These are phyloP conservation scores for Rickenella mellea DNA, from an alignment of 768 basidiomycete genomes.

Conservation along the genomic window DNA sequence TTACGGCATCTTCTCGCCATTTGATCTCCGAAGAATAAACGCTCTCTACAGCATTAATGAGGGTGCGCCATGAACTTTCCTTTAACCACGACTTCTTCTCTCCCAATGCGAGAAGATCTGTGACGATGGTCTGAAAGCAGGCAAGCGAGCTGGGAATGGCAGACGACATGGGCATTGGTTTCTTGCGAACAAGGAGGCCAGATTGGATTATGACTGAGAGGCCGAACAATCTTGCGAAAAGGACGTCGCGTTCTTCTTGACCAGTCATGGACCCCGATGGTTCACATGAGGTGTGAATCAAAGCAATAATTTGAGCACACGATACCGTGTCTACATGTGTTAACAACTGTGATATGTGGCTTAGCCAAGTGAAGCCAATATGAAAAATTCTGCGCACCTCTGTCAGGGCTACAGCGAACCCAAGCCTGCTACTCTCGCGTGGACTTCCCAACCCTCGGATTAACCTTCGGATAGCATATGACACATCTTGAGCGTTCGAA, in stretches of 20 bases:
- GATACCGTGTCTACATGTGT: slow-evolving; percentile 71
- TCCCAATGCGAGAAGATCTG: slow-evolving; percentile 57
- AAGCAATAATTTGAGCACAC: slow-evolving; percentile 63
- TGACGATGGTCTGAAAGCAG: slow-evolving; percentile 49
- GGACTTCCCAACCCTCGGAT: slow-evolving; percentile 86
- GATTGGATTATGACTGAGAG: slow-evolving; percentile 80
- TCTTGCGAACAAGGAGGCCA: slow-evolving; percentile 60
- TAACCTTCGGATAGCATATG: slow-evolving; percentile 83
- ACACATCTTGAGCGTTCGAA: slow-evolving; percentile 82
- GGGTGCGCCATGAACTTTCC: slow-evolving; percentile 85
- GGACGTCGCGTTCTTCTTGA: slow-evolving; percentile 85
- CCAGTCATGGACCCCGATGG: slow-evolving; percentile 70
- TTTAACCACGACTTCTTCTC: slow-evolving; percentile 84
- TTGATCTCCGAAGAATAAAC: slow-evolving; percentile 46
- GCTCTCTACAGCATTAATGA: slow-evolving; percentile 54
- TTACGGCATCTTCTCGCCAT: slow-evolving; percentile 65
- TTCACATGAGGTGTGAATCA: slow-evolving; percentile 66
- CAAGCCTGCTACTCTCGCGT: slow-evolving; percentile 85
- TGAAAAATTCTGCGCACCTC: slow-evolving; percentile 48
- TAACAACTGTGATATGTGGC: slow-evolving; percentile 44
- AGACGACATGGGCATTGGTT: slow-evolving; percentile 40
- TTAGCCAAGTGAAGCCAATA: neutral
- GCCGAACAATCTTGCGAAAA: slow-evolving; percentile 91
- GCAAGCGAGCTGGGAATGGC: slow-evolving; percentile 45
- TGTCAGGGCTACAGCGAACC: slow-evolving; percentile 92